Evolutionary conservation across 2,329 filamentous ascomycete species (phyloP).

Genomic region (Lachnellula arida): DNA sequence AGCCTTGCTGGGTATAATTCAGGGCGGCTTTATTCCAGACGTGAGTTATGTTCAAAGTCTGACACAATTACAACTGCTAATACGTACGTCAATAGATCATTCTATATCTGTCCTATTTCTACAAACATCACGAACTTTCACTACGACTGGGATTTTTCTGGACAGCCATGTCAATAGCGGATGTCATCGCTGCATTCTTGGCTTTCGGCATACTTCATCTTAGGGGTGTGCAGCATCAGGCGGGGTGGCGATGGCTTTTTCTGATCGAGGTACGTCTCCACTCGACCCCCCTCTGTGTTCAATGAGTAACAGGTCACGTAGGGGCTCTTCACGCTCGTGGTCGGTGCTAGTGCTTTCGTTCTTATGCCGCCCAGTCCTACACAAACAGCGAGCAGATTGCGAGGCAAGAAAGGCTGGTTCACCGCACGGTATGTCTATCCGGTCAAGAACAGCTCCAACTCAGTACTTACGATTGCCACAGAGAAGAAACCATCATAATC

Average conservation of each 20-base stretch:
- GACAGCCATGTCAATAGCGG: conserved; percentile 48
- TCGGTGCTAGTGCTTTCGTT: conserved; percentile 13
- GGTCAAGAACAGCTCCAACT: background rate
- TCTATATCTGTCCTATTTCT: conserved; percentile 66
- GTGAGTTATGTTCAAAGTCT: conserved; percentile 36
- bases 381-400: conserved; percentile 37
- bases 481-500: conserved; percentile 62
- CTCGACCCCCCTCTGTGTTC: conserved; percentile 16
- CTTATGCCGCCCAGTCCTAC: conserved; percentile 15
- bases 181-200: conserved; percentile 50
- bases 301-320: background rate
- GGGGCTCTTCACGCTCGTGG: conserved; percentile 16
- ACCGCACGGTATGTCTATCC: conserved; percentile 37
- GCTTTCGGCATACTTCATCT: conserved; percentile 53
- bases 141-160: conserved; percentile 64
- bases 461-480: background rate
- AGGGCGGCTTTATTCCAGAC: conserved; percentile 54
- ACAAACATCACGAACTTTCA: conserved; percentile 61
- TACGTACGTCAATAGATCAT: conserved; percentile 34
- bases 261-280: conserved; percentile 29
- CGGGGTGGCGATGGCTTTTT: conserved; percentile 56
- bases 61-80: background rate
- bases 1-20: conserved; percentile 23
- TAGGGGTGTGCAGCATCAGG: conserved; percentile 46
- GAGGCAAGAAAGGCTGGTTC: conserved; percentile 60